A percentile compares a stretch with the other conserved stretches of the same genome.
Evolutionary conservation across 805 yeast genomes (phyloP).

Genomic region (Candida glaebosa): DNA sequence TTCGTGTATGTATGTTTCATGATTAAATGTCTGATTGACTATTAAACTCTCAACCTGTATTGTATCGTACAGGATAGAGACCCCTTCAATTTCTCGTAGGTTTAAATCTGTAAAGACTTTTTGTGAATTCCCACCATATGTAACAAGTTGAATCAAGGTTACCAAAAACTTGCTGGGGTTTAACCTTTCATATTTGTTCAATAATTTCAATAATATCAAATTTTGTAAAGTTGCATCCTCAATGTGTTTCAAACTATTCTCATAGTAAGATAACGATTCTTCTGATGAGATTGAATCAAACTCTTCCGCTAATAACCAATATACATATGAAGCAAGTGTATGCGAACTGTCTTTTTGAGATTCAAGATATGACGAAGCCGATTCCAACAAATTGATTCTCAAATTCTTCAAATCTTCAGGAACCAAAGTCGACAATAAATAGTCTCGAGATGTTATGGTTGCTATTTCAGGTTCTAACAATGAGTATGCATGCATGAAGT

Average conservation of each 20-base stretch:
- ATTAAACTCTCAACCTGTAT: slow-evolving; percentile 17
- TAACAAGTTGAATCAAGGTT: slow-evolving; percentile 7
- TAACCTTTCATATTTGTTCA: background rate
- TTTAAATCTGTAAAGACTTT: background rate
- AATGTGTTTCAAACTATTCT: slow-evolving; percentile 2
- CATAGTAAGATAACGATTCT: background rate
- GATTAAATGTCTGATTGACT: slow-evolving; percentile 8
- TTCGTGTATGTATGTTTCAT: slow-evolving; percentile 16
- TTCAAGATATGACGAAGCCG: slow-evolving; percentile 15
- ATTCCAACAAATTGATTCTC: slow-evolving; percentile 30
- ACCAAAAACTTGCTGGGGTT: slow-evolving; percentile 1
- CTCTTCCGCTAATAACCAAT: slow-evolving; percentile 52
- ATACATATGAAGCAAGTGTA: slow-evolving; percentile 24
- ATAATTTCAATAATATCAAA: background rate
- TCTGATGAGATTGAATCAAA: slow-evolving; percentile 18
- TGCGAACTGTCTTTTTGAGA: background rate
- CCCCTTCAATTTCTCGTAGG: background rate
- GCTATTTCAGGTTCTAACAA: background rate
- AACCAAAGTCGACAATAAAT: background rate
- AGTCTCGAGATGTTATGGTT: background rate
- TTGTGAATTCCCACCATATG: background rate
- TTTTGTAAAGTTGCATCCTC: background rate
- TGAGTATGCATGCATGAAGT: slow-evolving; percentile 23
- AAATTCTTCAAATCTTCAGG: slow-evolving; percentile 29
- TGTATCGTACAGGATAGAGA: slow-evolving; percentile 7